Base-by-base conservation (phyloP, 495 filamentous ascomycete species). In the Cudoniella acicularis region DNA sequence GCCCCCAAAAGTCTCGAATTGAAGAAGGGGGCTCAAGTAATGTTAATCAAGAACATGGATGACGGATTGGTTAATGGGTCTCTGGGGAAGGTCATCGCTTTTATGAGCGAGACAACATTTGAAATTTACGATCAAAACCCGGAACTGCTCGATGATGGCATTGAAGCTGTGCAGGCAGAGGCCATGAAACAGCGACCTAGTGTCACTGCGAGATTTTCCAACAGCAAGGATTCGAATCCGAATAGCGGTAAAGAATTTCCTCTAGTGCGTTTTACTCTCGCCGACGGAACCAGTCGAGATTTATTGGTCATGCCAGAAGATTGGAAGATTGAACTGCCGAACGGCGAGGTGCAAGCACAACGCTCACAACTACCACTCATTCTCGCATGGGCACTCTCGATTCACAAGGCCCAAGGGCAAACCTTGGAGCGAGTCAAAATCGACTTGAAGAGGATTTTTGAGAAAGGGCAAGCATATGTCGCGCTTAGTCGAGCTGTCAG, bases 31-130 rank as follows among this genome's bases (percentile, higher is more conserved):
- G 87, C 92, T 0, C 95, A 98, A 68, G 95, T 98, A 24, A 98
- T 98, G 94, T 74, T 98, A n/a, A 96, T 98, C 79, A 98, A 98
- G 68, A 98, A 98, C 67, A 86, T 96, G 76, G 94, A 98, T 70
- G 93, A 96, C 1, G 83, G 79, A 0, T 83, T 98, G 1, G 94
- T 98, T 56, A 98, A 98, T 62, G 94, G 94, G 3, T 95, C 94
- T 0, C 81, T 98, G 40, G 94, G 94, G 1, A 88, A 85, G 49
- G 87, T 98, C 1, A 72, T 88, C 3, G 86, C 78, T 2, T 98
- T 98, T 72, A 96, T 93, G 90, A 87, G 81, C 54, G 88, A 96
- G 61, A 75, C 80, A 24, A 84, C 79, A 1, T 97, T 93, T 62
- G 90, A 88, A 24, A 68, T 76, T 10, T 87, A 85, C 60, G 72